Conservation (phyloP, 2,329 filamentous ascomycete species). For the Fusarium begoniae region DNA sequence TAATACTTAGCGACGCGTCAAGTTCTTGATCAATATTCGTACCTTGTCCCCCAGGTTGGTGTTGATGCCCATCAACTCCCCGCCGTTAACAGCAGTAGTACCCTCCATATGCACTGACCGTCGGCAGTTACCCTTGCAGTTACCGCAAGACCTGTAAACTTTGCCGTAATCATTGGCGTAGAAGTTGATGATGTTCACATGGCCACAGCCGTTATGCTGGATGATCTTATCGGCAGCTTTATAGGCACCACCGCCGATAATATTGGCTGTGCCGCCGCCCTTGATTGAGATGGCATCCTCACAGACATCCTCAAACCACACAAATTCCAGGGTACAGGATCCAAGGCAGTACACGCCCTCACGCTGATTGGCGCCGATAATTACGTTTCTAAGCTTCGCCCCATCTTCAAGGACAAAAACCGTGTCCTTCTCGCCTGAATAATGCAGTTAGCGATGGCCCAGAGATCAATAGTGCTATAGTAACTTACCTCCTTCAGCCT, state of each 20-base stretch:
- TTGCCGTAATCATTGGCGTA: slow-evolving; percentile 59
- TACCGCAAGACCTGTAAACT: slow-evolving; percentile 43
- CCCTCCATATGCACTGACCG: slow-evolving; percentile 57
- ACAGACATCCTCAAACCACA: slow-evolving; percentile 60
- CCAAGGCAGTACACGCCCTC: slow-evolving; percentile 59
- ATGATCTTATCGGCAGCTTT: slow-evolving; percentile 57
- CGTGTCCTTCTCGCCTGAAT: slow-evolving; percentile 43
- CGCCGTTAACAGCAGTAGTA: slow-evolving; percentile 51
- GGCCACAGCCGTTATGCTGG: slow-evolving; percentile 59
- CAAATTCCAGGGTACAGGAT: slow-evolving; percentile 54
- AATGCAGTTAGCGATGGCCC: background rate
- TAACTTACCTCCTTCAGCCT: slow-evolving; percentile 54
- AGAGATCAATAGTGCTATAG: fast-evolving
- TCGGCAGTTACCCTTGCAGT: slow-evolving; percentile 46
- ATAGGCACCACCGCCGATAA: slow-evolving; percentile 56
- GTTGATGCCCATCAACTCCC: slow-evolving; percentile 56
- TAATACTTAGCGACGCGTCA: background rate
- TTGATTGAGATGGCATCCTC: slow-evolving; percentile 44
- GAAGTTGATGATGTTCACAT: slow-evolving; percentile 50
- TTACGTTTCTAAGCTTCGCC: slow-evolving; percentile 56
- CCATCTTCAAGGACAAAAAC: slow-evolving; percentile 54
- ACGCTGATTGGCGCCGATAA: slow-evolving; percentile 56
- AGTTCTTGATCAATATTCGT: fast-evolving
- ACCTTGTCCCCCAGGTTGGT: slow-evolving; percentile 48
- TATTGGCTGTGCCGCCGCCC: slow-evolving; percentile 47